These are phyloP conservation scores for Ustilago esculenta DNA, from an alignment of 1,284 basidiomycete genomes.

Conservation along the genomic window DNA sequence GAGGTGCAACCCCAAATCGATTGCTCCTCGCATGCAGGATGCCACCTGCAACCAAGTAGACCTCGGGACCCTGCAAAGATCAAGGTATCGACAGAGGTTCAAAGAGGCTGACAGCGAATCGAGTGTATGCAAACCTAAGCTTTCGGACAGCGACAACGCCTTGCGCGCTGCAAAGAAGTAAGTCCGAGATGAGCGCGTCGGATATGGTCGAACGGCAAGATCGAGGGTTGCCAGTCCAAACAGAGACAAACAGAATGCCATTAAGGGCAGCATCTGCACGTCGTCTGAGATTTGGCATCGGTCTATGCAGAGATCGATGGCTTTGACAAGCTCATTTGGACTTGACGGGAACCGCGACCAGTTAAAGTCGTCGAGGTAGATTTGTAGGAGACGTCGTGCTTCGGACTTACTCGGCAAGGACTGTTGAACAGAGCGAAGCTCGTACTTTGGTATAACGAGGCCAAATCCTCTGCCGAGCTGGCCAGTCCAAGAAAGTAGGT, in stretches of 20 bases:
- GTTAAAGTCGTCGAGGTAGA: constrained; percentile 44
- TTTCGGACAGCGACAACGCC: constrained; percentile 38
- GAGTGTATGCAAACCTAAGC: constrained; percentile 37
- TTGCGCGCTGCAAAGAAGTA: constrained; percentile 46
- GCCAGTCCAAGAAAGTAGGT: constrained; percentile 40
- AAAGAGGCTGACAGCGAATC: constrained; percentile 40
- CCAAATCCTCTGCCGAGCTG: constrained; percentile 42
- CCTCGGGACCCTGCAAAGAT: constrained; percentile 36
- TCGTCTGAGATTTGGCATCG: constrained; percentile 28
- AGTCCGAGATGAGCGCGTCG: constrained; percentile 31
- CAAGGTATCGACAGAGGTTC: constrained; percentile 40
- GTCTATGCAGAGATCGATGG: constrained; percentile 29
- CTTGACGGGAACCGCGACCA: constrained; percentile 37
- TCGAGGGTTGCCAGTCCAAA: constrained; percentile 34
- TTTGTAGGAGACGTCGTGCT: constrained; percentile 24
- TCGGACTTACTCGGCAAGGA: constrained; percentile 34
- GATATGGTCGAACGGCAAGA: constrained; percentile 36
- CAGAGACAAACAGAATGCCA: constrained; percentile 39
- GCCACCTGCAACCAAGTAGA: constrained; percentile 43
- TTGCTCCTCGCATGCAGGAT: constrained; percentile 42
- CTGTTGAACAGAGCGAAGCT: constrained; percentile 40
- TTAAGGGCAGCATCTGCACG: constrained; percentile 40
- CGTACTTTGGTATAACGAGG: constrained; percentile 44
- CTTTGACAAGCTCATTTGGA: constrained; percentile 17
- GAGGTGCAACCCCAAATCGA: constrained; percentile 35